These are phyloP conservation scores for Cladosporium cucumerinum DNA, from an alignment of 2,329 filamentous ascomycete species.

Conservation along the genomic window DNA sequence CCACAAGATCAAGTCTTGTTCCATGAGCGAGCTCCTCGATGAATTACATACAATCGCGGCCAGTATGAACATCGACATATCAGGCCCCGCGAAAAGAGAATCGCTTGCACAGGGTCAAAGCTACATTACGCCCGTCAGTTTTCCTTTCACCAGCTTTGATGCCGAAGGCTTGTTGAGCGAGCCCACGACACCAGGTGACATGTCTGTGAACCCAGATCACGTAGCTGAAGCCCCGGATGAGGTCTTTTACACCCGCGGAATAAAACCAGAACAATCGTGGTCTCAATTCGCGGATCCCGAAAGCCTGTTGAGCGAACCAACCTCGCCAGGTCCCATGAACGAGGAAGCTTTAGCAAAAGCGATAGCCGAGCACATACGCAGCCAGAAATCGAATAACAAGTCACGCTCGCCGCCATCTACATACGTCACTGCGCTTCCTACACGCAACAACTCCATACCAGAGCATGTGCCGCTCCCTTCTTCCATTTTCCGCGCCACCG, in stretches of 20 bases:
- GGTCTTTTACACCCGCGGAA: background rate
- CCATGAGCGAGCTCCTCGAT: slow-evolving; percentile 8
- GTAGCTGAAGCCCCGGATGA: background rate
- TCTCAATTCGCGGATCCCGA: background rate
- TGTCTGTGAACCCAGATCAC: background rate
- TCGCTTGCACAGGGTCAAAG: background rate
- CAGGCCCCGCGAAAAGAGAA: background rate
- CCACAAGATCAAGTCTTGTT: background rate
- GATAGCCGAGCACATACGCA: background rate
- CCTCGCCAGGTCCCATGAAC: background rate
- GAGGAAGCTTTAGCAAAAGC: background rate
- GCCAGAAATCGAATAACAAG: background rate
- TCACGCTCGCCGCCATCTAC: background rate
- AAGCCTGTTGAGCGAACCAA: background rate
- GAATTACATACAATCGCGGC: slow-evolving; percentile 1
- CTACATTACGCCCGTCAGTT: background rate
- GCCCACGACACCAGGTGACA: background rate
- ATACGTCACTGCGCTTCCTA: background rate
- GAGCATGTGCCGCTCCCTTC: background rate
- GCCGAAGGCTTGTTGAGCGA: slow-evolving; percentile 1
- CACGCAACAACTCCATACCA: slow-evolving; percentile 3
- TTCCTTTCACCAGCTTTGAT: background rate
- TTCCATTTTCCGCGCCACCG: background rate
- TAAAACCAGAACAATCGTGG: background rate
- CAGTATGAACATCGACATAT: slow-evolving; percentile 5